Evolutionary conservation across 2,329 filamentous ascomycete genomes (phyloP).

Genomic region (Lasiodiplodia theobromae): DNA sequence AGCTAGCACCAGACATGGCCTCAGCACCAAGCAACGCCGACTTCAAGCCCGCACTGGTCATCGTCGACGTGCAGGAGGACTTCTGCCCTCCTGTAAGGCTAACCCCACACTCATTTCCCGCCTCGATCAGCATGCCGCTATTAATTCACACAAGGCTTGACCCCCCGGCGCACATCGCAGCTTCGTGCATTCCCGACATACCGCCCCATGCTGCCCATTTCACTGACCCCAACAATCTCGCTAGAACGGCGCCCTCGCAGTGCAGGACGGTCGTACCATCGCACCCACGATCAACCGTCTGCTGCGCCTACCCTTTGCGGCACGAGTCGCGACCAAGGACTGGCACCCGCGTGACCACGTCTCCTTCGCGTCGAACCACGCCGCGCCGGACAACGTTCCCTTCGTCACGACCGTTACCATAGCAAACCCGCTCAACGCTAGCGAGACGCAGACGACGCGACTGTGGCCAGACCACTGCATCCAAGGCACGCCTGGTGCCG

Average conservation of each 20-base stretch:
- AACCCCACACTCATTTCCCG: background rate
- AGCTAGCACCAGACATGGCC: constrained; percentile 22
- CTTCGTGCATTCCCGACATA: background rate
- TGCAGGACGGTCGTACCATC: constrained; percentile 75
- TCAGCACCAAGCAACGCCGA: background rate
- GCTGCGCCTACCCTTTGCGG: constrained; percentile 71
- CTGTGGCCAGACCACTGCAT: constrained; percentile 95
- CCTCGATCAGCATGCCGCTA: background rate
- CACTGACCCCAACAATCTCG: constrained; percentile 28
- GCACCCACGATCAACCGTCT: constrained; percentile 76
- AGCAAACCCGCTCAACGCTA: constrained; percentile 68
- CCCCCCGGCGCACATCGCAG: constrained; percentile 7
- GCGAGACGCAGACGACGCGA: constrained; percentile 69
- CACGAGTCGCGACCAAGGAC: constrained; percentile 89
- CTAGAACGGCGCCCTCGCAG: constrained; percentile 83
- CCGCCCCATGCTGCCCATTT: constrained; percentile 9
- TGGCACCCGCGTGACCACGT: constrained; percentile 84
- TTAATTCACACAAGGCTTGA: background rate
- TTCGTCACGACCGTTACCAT: constrained; percentile 72
- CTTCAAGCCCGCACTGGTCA: constrained; percentile 67
- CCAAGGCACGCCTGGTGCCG: constrained; percentile 73
- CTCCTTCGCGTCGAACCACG: constrained; percentile 87
- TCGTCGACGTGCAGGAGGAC: constrained; percentile 93
- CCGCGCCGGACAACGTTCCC: constrained; percentile 65
- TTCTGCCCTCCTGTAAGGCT: constrained; percentile 84